phyloP scores from a whole-genome alignment of 1,284 basidiomycete genomes.

The Omphalotus olearius region DNA sequence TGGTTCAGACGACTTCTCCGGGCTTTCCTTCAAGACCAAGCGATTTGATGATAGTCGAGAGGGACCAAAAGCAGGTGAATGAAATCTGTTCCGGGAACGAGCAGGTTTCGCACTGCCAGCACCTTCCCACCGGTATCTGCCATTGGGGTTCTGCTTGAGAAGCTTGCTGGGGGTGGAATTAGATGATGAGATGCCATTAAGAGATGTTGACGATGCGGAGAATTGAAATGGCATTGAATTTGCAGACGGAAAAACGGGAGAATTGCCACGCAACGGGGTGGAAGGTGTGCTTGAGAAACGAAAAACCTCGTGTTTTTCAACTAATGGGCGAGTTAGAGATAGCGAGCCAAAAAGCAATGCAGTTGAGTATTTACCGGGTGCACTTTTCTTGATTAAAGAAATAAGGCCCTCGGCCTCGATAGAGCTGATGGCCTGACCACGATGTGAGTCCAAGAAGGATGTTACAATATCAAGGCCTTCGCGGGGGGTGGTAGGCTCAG shows the following conservation, averaged over 20 bases:
- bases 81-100: conserved; percentile 53
- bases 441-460: conserved; percentile 39
- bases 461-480: conserved; percentile 41
- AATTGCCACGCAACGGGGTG: conserved; percentile 39
- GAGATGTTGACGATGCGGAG: conserved; percentile 17
- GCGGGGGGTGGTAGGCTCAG: conserved; percentile 4
- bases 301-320: conserved; percentile 45
- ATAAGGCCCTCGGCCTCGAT: conserved; percentile 54
- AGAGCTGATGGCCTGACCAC: conserved; percentile 41
- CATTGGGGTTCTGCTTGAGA: conserved; percentile 67
- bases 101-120: conserved; percentile 57
- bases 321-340: conserved; percentile 6
- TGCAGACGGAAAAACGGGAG: conserved; percentile 26
- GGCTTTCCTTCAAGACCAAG: conserved; percentile 27
- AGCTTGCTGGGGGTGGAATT: conserved; percentile 38
- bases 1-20: conserved; percentile 36
- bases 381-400: conserved; percentile 40
- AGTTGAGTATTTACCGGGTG: conserved; percentile 20
- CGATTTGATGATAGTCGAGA: conserved; percentile 37
- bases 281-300: conserved; percentile 47
- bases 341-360: too few relatives aligned
- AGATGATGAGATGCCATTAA: conserved; percentile 19
- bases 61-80: conserved; percentile 62
- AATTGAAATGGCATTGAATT: conserved; percentile 21
- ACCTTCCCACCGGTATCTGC: conserved; percentile 62